A percentile compares a stretch with the other conserved stretches of the same genome.
Conservation (phyloP, 768 basidiomycete genomes). For the Leccinum aurantiacum region DNA sequence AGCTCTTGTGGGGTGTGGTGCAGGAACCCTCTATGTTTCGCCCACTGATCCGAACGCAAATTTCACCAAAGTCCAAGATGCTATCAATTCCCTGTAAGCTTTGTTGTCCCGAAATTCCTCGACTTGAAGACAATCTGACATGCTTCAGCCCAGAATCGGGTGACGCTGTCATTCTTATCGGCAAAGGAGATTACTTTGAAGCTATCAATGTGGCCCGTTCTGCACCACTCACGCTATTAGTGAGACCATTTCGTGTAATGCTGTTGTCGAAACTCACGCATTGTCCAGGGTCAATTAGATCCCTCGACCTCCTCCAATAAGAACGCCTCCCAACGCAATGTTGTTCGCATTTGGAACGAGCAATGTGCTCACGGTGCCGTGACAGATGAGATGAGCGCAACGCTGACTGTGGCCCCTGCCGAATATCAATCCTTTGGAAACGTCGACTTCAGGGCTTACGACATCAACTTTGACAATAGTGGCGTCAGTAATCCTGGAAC, state of each 20-base stretch:
- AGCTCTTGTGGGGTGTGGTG: slow-evolving; percentile 53
- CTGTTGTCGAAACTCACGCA: slow-evolving; percentile 1
- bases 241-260: slow-evolving; percentile 18
- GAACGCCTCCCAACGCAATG: slow-evolving; percentile 44
- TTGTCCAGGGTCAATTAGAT: slow-evolving; percentile 50
- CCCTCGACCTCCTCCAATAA: slow-evolving; percentile 38
- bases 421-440: slow-evolving; percentile 50
- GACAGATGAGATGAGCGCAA: slow-evolving; percentile 60
- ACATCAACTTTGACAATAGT: slow-evolving; percentile 65
- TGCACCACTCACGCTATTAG: slow-evolving; percentile 57
- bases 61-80: slow-evolving; percentile 54
- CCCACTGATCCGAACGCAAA: slow-evolving; percentile 43
- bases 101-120: neutral
- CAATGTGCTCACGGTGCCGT: slow-evolving; percentile 41
- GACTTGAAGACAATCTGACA: neutral
- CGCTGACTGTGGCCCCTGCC: slow-evolving; percentile 55
- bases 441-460: slow-evolving; percentile 61
- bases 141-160: neutral
- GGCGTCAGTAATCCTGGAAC: slow-evolving; percentile 40
- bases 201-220: slow-evolving; percentile 35
- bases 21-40: slow-evolving; percentile 60
- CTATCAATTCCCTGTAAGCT: slow-evolving; percentile 56
- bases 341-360: slow-evolving; percentile 56
- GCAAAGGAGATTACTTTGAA: neutral
- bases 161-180: neutral